Conservation (phyloP, 257 asterid genomes). For the Salvia hispanica region DNA sequence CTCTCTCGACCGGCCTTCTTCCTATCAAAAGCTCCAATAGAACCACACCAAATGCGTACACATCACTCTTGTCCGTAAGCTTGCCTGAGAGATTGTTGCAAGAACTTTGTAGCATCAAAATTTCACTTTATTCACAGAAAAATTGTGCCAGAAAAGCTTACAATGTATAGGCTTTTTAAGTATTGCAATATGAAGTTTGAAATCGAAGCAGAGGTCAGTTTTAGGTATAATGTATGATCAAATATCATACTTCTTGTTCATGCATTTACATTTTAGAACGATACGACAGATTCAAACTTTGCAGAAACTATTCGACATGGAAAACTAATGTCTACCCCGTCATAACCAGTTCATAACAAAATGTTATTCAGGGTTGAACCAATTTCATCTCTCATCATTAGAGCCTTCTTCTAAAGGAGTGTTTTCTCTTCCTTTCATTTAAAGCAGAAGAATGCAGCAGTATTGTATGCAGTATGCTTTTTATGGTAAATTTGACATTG, state of each 20-base stretch:
- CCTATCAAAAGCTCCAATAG: slow-evolving; percentile 93
- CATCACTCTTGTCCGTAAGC: slow-evolving; percentile 94
- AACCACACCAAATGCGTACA: slow-evolving; percentile 87
- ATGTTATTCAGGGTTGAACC: neutral
- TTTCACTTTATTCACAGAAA: slow-evolving; percentile 1
- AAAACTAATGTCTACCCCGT: neutral
- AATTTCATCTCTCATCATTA: neutral
- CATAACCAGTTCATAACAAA: neutral
- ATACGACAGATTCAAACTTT: neutral
- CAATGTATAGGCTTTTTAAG: neutral
- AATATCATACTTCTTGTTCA: neutral
- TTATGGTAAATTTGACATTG: slow-evolving; percentile 10
- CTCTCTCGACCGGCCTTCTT: slow-evolving; percentile 76
- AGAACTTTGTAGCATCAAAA: slow-evolving; percentile 18
- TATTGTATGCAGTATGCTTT: neutral
- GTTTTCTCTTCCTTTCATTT: neutral
- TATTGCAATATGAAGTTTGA: neutral
- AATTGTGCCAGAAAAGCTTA: too few species aligned
- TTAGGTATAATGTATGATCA: neutral
- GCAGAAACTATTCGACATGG: neutral
- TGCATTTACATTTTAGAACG: neutral
- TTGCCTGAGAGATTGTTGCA: slow-evolving; percentile 54
- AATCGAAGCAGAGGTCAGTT: neutral
- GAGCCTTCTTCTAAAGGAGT: neutral
- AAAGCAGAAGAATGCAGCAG: slow-evolving; percentile 11